Evolutionary conservation across 2,329 filamentous ascomycete genomes (phyloP).

Genomic region (Arthrobotrys sinensis): DNA sequence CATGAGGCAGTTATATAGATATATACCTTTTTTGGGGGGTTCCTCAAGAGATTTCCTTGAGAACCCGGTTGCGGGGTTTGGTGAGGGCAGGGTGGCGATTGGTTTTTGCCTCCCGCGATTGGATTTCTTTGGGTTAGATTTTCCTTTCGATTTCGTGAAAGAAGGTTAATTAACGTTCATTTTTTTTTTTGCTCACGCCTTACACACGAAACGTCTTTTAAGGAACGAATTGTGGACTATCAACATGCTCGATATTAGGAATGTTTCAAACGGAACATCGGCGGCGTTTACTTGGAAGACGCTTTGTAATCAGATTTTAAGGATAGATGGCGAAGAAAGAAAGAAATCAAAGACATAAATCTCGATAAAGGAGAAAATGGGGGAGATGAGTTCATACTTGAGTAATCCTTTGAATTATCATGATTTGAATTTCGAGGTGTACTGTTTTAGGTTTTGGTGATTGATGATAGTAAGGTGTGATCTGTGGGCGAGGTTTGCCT

Average conservation of each 20-base stretch:
- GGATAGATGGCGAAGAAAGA: no score
- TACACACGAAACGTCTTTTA: no score
- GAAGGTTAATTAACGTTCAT: neutral
- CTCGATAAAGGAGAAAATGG: no score
- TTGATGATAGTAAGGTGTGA: constrained; percentile 14
- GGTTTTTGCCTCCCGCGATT: constrained; percentile 24
- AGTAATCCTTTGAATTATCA: no score
- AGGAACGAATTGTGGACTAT: no score
- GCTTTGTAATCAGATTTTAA: no score
- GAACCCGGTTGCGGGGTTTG: neutral
- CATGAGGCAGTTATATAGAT: constrained; percentile 5
- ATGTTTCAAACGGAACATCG: no score
- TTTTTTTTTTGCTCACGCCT: neutral
- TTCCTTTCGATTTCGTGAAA: neutral
- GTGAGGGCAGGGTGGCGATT: constrained; percentile 24
- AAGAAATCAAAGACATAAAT: no score
- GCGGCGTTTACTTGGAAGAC: no score
- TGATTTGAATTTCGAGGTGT: no score
- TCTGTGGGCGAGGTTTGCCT: constrained; percentile 47
- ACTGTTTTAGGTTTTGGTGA: neutral
- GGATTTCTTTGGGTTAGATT: constrained; percentile 1
- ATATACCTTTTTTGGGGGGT: neutral
- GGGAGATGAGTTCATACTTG: no score
- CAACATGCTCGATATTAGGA: no score
- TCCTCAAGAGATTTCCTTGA: neutral